Evolutionary conservation across 2,329 filamentous ascomycete genomes (phyloP), one percentile per base, ranked within the genome.

Genomic region (Colletotrichum melonis): DNA sequence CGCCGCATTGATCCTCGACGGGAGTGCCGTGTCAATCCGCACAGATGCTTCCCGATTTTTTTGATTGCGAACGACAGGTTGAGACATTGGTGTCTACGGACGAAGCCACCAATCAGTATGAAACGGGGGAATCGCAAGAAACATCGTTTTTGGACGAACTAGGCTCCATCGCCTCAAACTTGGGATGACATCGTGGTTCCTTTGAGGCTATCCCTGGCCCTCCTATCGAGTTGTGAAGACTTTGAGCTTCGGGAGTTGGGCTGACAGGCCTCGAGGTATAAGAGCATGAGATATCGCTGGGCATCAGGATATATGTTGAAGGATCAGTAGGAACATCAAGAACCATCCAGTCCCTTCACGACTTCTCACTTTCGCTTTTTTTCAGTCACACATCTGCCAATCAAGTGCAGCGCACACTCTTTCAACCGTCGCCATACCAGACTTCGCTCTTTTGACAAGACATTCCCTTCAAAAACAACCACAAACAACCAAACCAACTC

Each of bases 51-150:
- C 12, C 24, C 11, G 26, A 26, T 22, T 24, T 63, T 63, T 32
- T 59, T 66, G 56, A 72, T 59, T 63, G 35, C 35, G 4, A 35
- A 59, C 42, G 24, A 26, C 30, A 63, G 59, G 11, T 69, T 59
- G 46, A 73, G 66, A 73, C 70, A 69, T 49, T 60, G 9, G 42
- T 49, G 54, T 58, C 24, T 49, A 56, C 32, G 32, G 56, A 58
- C 57, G 46, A 66, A 62, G 71, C 67, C 71, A 71, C 67, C 67
- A 71, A 73, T 71, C 67, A 73, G 22, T 38, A 62, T 71, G 71
- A 66, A 71, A 73, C 56, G 71, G 54, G 2, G 26, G 57, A 8
- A 46, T 73, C 70, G 67, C 70, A 65, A 73, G 60, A 62, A 62
- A 66, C 56, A 65, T 30, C 60, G 56, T 62, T 62, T 73, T 73